Base-by-base conservation (phyloP, 257 asterid genomes). In the Rhazya stricta region DNA sequence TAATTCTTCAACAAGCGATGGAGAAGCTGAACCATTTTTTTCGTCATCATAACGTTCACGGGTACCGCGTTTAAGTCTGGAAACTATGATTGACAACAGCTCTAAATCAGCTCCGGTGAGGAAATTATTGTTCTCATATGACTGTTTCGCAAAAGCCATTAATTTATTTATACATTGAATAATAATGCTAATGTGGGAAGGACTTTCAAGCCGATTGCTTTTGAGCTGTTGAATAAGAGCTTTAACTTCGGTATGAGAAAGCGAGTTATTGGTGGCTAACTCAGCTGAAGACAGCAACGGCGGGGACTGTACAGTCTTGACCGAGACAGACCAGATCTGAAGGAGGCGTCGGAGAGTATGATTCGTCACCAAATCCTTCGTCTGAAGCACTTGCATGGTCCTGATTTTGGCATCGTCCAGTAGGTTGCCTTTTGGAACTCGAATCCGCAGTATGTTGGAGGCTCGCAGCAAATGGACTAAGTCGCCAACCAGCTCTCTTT, bases 381-480 rank as follows among this genome's bases (percentile, higher is more conserved):
- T 78, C 0, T 76, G 88, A 7, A 92, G 88, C 27, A 84, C 83
- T 83, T 90, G 97, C 97, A 92, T 92, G 84, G 97, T 92, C 91
- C 92, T 60, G 57, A 29, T 63, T 80, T 77, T 0, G 96, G 96
- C 79, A 71, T 69, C 0, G 67, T 78, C 96, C 91, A 85, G 72
- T 41, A 68, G 3, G 91, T 90, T 11, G 85, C 91, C 42, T 89
- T 93, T 67, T 77, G 75, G 74, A 81, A 79, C 73, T 83, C 65
- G 27, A 84, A 75, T 61, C 91, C 93, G 34, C 97, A 92, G 76
- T 82, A 81, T 1, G 43, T 76, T 3, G 98, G 96, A 34, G 97
- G 97, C 78, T 91, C 89, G 87, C 97, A 92, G 82, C 98, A 92
- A 62, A 91, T 89, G 58, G 89, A 85, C 98, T 90, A 84, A 72